Percentiles rank a stretch among this genome's conserved stretches.
Conservation (phyloP, 176 grass and related monocot species). For the Triticum urartu region DNA sequence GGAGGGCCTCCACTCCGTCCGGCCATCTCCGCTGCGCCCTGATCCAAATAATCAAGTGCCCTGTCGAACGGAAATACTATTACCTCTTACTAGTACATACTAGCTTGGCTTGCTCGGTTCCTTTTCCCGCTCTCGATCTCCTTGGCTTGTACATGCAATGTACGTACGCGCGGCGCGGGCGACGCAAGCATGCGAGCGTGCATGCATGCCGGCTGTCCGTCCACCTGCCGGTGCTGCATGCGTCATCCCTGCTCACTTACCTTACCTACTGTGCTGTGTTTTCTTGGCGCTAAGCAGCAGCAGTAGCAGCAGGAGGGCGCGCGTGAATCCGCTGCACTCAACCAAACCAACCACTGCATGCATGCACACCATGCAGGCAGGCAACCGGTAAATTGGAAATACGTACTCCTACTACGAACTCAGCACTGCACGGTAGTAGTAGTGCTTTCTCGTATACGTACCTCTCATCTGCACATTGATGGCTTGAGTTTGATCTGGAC, state of each 20-base stretch:
- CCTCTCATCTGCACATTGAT: neutral
- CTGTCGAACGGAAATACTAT: neutral
- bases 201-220: slow-evolving; percentile 6
- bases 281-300: neutral
- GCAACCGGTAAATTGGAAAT: neutral
- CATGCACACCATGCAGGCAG: no score
- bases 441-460: neutral
- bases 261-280: neutral
- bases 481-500: neutral
- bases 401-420: no score
- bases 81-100: no score
- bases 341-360: neutral
- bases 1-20: neutral
- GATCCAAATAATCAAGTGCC: slow-evolving; percentile 1
- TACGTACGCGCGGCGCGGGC: neutral
- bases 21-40: neutral
- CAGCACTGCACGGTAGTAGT: neutral
- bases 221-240: neutral
- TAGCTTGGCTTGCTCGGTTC: neutral
- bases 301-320: neutral
- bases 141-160: neutral
- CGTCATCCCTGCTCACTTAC: neutral
- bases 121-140: no score
- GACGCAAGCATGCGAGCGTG: neutral
- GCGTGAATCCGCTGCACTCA: neutral